These are phyloP conservation scores for Penicillium sp. DNA, from an alignment of 2,329 filamentous ascomycete species.

Conservation along the genomic window DNA sequence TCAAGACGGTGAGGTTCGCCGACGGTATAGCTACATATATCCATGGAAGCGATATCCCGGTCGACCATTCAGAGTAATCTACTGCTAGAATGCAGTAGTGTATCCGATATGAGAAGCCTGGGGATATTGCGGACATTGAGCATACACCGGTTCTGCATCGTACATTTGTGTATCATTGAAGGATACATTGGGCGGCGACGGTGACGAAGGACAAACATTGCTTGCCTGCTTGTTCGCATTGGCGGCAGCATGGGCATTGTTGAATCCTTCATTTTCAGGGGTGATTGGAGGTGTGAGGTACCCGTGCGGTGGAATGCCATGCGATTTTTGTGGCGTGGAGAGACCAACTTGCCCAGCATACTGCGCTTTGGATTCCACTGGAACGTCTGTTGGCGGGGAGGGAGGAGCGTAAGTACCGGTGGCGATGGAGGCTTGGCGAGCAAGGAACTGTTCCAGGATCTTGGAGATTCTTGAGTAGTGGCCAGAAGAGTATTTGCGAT, in stretches of 20 bases:
- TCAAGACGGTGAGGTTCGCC: slow-evolving; percentile 11
- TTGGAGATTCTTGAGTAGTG: slow-evolving; percentile 63
- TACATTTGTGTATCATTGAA: slow-evolving; percentile 35
- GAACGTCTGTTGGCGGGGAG: slow-evolving; percentile 37
- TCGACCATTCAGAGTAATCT: slow-evolving; percentile 9
- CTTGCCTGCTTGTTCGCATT: slow-evolving; percentile 30
- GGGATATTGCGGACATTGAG: slow-evolving; percentile 31
- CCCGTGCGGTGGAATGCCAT: slow-evolving; percentile 32
- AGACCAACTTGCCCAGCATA: slow-evolving; percentile 40
- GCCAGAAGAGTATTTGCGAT: slow-evolving; percentile 64
- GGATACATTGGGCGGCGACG: slow-evolving; percentile 33
- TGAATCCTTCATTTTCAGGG: slow-evolving; percentile 41
- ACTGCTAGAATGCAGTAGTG: slow-evolving; percentile 26
- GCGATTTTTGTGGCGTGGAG: slow-evolving; percentile 40
- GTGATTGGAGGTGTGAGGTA: slow-evolving; percentile 48
- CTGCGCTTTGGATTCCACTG: slow-evolving; percentile 31
- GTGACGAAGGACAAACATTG: slow-evolving; percentile 34
- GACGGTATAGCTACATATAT: slow-evolving; percentile 5
- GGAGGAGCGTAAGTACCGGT: slow-evolving; percentile 37
- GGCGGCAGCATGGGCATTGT: slow-evolving; percentile 22
- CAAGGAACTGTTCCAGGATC: slow-evolving; percentile 63
- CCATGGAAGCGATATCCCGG: not conserved
- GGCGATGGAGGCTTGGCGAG: slow-evolving; percentile 57
- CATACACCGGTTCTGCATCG: slow-evolving; percentile 31
- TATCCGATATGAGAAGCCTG: slow-evolving; percentile 32